These are phyloP conservation scores for Fusarium torulosum DNA, from an alignment of 2,329 filamentous ascomycete species.

Conservation along the genomic window DNA sequence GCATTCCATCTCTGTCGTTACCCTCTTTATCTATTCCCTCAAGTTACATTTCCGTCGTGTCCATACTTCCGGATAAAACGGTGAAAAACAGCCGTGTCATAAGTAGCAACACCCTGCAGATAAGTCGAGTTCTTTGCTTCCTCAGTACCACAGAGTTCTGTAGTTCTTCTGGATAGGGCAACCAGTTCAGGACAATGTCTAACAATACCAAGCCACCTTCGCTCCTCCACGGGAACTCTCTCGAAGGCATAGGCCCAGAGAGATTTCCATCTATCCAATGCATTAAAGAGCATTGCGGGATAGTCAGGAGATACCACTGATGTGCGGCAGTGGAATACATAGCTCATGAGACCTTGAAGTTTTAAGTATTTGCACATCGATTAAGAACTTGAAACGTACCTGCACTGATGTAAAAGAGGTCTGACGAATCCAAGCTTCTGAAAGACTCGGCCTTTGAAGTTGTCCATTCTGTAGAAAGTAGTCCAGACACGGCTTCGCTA, in stretches of 20 bases:
- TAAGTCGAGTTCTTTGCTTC: constrained; percentile 12
- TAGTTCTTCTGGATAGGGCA: constrained; percentile 3
- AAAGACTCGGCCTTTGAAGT: not conserved
- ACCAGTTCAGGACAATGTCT: constrained; percentile 25
- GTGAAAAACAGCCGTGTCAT: constrained; percentile 25
- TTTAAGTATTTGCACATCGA: accelerated
- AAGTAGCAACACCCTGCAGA: constrained; percentile 2
- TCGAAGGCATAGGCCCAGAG: constrained; percentile 15
- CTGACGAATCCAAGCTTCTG: not conserved
- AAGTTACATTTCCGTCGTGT: not conserved
- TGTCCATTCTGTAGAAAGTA: constrained; percentile 23
- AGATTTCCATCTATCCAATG: constrained; percentile 29
- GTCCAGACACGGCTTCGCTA: not conserved
- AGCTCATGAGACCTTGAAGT: constrained; percentile 3
- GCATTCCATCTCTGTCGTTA: not conserved
- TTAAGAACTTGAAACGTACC: not conserved
- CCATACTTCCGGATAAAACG: constrained; percentile 12
- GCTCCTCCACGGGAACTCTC: constrained; percentile 1
- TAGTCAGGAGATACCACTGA: not conserved
- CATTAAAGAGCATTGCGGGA: not conserved
- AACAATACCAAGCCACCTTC: constrained; percentile 21
- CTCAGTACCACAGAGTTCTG: constrained; percentile 5
- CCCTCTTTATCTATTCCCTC: not conserved
- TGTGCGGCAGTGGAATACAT: constrained; percentile 27
- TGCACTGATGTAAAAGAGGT: constrained; percentile 8